Base-by-base conservation (phyloP, 2,329 filamentous ascomycete genomes). In the Helicocarpus griseus region DNA sequence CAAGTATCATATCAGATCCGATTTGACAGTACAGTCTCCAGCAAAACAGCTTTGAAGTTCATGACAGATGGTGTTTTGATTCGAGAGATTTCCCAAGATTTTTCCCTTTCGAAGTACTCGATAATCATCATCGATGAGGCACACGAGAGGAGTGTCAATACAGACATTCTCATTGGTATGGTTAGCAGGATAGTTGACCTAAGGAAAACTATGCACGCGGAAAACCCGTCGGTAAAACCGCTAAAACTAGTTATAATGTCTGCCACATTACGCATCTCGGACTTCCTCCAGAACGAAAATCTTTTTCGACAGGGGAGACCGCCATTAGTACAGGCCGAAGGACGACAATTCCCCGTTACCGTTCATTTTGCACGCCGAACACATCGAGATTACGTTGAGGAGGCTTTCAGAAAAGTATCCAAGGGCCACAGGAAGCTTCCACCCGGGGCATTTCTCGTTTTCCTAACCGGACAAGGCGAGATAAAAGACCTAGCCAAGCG, bases 191-290 rank as follows among this genome's bases (percentile, higher is more conserved):
- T 97, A 31, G 87, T 96, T 45, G 88, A 89, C 59, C 73, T 96
- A 50, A 81, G 93, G 53, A 80, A 85, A 49, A 81, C 88, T 36
- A 78, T 96, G 71, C 80, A 81, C 6, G 73, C 79, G 54, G 85
- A 93, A 65, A 80, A 93, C 54, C 73, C 83, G 0, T 79, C 80
- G 1, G 72, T 86, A 26, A 85, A 83, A 57, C 89, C 90, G 0
- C 70, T 98, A 49, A 98, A 97, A 69, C 77, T 98, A 7, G 81
- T 98, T 54, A 95, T 98, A 70, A 98, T 98, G 94, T 97, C 91
- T 54, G 93, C 93, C 40, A 98, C 93, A 2, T 75, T 98, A 31
- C 79, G 89, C 53, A 87, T 97, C 43, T 87, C 89, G 11, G 91
- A 97, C 63, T 87, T 98, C 60, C 89, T 88, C 0, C 80, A 89